Base-by-base conservation (phyloP, 306 rosid genomes). In the Trichosanthes truncata region DNA sequence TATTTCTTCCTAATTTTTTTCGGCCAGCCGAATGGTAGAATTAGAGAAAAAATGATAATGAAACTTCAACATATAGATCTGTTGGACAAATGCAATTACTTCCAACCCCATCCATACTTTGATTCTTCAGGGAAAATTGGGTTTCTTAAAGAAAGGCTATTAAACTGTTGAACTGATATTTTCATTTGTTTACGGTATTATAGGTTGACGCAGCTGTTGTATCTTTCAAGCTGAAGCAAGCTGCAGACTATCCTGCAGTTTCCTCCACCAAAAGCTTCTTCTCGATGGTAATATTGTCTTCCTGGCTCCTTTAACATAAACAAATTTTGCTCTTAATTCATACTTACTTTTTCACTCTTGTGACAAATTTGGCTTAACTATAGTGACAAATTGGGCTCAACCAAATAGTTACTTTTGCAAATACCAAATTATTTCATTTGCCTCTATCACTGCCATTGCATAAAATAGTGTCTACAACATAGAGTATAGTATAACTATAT, bases 171-270 rank as follows among this genome's bases (percentile, higher is more conserved):
- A 59, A 38, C 76, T 77, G 68, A 74, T 87, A 63, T 9, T 20
- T 49, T 82, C 77, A 77, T 84, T 38, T 84, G 51, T n/a, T 51
- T 80, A 45, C 18, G 18, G n/a, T n/a, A 43, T 43, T 81, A 71
- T 63, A 94, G 98, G 95, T 94, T 81, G 98, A 94, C 60, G 97
- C 98, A 36, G 98, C 98, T 29, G 84, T 94, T 77, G 98, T 89
- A 38, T 86, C 90, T 76, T 94, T 94, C 83, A 91, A 85, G 87
- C 89, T 91, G 84, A 92, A 92, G 90, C 87, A 65, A 89, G 83
- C 91, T 31, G 62, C 85, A 56, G 85, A 86, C 43, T 90, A 86
- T 85, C 97, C 97, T 81, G 61, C 79, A 25, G 92, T 94, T 83
- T 87, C 92, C 36, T 91, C 95, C n/a, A 77, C 83, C 49, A 89